Evolutionary conservation across 345 rosid species (phyloP), one percentile per base, ranked within the genome.

Genomic region (Ceriops zippeliana): DNA sequence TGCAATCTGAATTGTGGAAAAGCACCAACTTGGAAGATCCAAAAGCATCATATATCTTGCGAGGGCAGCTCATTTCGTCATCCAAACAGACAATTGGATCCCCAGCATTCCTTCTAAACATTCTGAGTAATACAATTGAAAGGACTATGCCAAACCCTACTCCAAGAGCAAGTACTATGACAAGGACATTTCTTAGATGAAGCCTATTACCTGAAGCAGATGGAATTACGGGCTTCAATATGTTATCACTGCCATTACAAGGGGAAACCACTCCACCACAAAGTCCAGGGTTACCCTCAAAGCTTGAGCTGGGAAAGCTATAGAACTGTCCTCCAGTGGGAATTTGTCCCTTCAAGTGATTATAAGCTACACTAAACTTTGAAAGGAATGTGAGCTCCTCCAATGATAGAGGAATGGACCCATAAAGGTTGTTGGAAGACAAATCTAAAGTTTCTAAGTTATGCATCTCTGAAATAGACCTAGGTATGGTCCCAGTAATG

Each of bases 201-300:
- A 86, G 80, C 51, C 71, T 86, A 24, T 79, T 63, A 31, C 71
- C 75, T 32, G 86, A 65, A 72, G 67, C 74, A 0, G 86, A 69
- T 47, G 84, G 67, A 28, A 61, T 65, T 37, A 71, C 64, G 13
- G 90, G 92, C 71, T 76, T 83, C 83, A 73, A 35, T 69, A 70
- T 70, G 24, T 30, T 75, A 47, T 72, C 81, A 49, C 34, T 62
- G 62, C 31, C 81, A 72, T 69, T 74, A 74, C 96, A 89, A 35
- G 90, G 82, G 69, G 97, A 83, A 64, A 83, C 84, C 46, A 89
- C 58, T 56, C 75, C 73, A 38, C 90, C 89, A 53, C 92, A 91
- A 35, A 93, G 95, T 62, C 92, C 93, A 0, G 86, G 81, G 71
- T 91, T 93, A 22, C 97, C 98, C 82, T 89, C 98, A 51, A 89